Conservation (phyloP, 305 asterid species). For the Lippia alba region DNA sequence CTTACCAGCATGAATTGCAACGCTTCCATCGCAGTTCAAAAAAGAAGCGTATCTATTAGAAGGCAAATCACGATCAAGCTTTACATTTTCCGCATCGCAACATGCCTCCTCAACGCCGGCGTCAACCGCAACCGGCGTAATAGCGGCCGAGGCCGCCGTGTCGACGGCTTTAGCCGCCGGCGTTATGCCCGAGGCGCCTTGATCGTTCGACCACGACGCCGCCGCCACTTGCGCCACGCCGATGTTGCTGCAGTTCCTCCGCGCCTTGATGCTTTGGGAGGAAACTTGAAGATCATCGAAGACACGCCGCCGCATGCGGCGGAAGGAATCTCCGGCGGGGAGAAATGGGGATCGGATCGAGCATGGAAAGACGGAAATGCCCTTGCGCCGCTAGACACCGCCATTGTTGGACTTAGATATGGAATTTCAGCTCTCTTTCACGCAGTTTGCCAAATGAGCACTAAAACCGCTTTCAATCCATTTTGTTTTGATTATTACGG, state of each 20-base stretch:
- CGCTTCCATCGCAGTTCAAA: constrained; percentile 67
- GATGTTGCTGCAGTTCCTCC: constrained; percentile 83
- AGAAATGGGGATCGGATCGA: constrained; percentile 62
- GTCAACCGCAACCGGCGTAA: constrained; percentile 42
- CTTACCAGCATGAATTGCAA: constrained; percentile 86
- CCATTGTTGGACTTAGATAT: constrained; percentile 44
- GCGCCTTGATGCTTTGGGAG: constrained; percentile 80
- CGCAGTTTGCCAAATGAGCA: too few species aligned
- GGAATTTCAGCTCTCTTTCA: not conserved
- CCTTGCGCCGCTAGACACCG: constrained; percentile 51
- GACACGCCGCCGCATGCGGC: constrained; percentile 42
- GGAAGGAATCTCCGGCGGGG: constrained; percentile 45
- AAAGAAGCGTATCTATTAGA: not conserved
- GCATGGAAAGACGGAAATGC: constrained; percentile 60
- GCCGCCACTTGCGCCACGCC: constrained; percentile 87
- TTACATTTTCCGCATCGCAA: constrained; percentile 43
- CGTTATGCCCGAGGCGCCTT: constrained; percentile 27
- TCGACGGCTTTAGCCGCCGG: constrained; percentile 69
- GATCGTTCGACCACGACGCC: constrained; percentile 74
- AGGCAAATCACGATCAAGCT: constrained; percentile 48
- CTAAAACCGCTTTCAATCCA: too few species aligned
- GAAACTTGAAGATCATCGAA: constrained; percentile 63
- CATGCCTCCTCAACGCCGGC: constrained; percentile 38
- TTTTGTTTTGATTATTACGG: too few species aligned
- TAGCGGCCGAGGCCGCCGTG: constrained; percentile 43